These are phyloP conservation scores for Diaporthe destruens DNA, from an alignment of 2,329 filamentous ascomycete genomes.

Conservation along the genomic window DNA sequence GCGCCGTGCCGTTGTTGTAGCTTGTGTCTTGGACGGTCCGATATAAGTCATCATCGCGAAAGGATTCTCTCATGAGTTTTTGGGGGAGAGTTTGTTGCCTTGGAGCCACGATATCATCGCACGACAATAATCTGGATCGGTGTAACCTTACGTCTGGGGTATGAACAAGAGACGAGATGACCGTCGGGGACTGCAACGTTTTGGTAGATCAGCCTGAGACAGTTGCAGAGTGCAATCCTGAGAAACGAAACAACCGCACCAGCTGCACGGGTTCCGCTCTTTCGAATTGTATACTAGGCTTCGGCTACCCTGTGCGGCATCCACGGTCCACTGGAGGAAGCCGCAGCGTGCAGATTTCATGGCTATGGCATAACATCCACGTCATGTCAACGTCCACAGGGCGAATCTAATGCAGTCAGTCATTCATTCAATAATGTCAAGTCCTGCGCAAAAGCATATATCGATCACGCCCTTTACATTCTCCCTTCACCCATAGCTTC, in stretches of 20 bases:
- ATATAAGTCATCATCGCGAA: too few relatives aligned
- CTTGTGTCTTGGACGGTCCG: neutral
- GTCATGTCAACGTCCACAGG: conserved; percentile 25
- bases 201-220: neutral
- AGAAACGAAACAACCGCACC: neutral
- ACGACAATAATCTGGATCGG: rapidly evolving
- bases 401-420: neutral
- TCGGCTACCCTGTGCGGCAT: too few relatives aligned
- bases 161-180: neutral
- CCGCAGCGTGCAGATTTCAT: neutral
- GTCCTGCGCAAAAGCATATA: too few relatives aligned
- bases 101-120: too few relatives aligned
- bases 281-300: neutral
- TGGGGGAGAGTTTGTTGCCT: rapidly evolving
- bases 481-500: neutral
- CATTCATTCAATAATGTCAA: conserved; percentile 8
- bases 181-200: neutral
- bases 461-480: neutral
- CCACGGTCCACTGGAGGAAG: neutral
- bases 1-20: neutral
- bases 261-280: neutral
- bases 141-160: neutral
- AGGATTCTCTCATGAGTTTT: neutral
- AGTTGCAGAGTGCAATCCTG: neutral
- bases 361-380: neutral